Evolutionary conservation across 2,329 filamentous ascomycete species (phyloP).

Genomic region (Monosporascus cannonballus): DNA sequence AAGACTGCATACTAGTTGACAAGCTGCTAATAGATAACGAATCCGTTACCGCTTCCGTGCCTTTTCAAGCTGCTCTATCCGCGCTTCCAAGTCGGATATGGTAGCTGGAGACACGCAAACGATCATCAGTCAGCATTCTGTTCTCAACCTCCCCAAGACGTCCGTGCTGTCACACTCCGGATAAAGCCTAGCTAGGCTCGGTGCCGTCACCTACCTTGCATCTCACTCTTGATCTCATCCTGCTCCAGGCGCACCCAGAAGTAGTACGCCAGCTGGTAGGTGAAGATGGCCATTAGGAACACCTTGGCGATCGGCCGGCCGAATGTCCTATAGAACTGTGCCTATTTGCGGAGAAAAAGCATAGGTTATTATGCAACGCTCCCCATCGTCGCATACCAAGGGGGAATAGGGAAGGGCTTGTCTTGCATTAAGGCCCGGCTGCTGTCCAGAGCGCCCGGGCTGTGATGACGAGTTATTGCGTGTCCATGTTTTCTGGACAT

Average conservation of each 20-base stretch:
- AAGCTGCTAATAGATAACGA: too few species aligned
- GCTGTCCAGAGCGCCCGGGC: too few species aligned
- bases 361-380: background rate
- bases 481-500: background rate
- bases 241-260: constrained; percentile 69
- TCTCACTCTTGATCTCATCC: constrained; percentile 58
- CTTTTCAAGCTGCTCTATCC: constrained; percentile 24
- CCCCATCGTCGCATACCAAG: too few species aligned
- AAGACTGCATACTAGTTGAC: too few species aligned
- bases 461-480: background rate
- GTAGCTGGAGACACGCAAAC: constrained; percentile 10
- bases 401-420: too few species aligned
- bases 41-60: constrained; percentile 9
- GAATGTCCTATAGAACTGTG: constrained; percentile 69
- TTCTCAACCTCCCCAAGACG: background rate
- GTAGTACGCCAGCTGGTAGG: constrained; percentile 74
- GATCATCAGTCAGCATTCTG: background rate
- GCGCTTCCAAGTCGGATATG: constrained; percentile 22
- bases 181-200: too few species aligned
- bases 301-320: constrained; percentile 68
- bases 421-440: too few species aligned
- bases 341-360: constrained; percentile 29
- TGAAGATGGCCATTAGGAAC: constrained; percentile 67
- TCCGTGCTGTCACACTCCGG: background rate
- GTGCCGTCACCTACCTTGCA: constrained; percentile 41